phyloP scores from a whole-genome alignment of 1,284 basidiomycete genomes.

The Ustilago nuda region DNA sequence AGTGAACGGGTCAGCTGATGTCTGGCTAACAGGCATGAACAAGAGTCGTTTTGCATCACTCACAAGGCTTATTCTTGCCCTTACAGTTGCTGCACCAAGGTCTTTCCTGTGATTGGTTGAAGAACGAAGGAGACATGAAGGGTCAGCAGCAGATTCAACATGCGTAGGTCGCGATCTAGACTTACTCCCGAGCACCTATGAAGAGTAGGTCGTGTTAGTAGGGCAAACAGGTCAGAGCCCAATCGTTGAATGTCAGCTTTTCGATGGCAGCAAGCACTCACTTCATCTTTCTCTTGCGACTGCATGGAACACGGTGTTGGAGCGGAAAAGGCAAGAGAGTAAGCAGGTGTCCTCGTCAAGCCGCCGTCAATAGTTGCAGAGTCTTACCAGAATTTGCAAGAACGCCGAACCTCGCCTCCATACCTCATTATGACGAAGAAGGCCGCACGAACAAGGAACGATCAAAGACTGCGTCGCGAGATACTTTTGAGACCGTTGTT shows the following conservation, averaged over 20 bases:
- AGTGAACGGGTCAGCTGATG: too few species aligned
- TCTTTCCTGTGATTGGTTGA: not conserved
- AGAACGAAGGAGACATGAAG: not conserved
- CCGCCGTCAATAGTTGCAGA: not conserved
- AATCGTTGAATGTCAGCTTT: not conserved
- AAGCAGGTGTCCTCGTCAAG: not conserved
- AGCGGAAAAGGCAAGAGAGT: not conserved
- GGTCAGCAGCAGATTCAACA: not conserved
- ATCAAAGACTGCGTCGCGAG: not conserved
- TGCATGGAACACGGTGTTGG: not conserved
- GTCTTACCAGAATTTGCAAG: conserved; percentile 14
- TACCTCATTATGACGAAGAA: not conserved
- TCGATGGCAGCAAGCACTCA: conserved; percentile 8
- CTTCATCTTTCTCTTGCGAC: conserved; percentile 46
- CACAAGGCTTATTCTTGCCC: conserved; percentile 28
- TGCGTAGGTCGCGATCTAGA: not conserved
- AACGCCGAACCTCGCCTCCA: not conserved
- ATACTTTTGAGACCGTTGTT: not conserved
- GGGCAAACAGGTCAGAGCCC: too few species aligned
- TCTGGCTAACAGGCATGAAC: not conserved
- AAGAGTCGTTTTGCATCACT: conserved; percentile 1
- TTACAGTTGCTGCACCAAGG: conserved; percentile 46
- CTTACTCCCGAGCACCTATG: conserved; percentile 41
- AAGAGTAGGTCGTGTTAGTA: not conserved
- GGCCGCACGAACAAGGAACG: not conserved